Evolutionary conservation across 495 filamentous ascomycete species (phyloP).

Genomic region (Podospora fimiseda): DNA sequence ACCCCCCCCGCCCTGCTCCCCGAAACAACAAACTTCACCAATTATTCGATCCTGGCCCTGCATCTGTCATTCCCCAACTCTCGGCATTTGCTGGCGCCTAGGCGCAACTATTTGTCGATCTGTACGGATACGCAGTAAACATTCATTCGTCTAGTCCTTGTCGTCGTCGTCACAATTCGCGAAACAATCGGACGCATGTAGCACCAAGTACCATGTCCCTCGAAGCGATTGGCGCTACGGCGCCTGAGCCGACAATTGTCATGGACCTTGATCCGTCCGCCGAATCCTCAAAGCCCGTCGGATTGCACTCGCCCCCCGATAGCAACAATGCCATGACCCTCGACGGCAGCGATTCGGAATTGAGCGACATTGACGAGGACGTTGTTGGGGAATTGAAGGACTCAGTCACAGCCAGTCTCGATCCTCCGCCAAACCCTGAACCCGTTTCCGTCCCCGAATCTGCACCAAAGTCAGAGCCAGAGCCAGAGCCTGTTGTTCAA

Average conservation of each 20-base stretch:
- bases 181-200: constrained; percentile 31
- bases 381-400: constrained; percentile 28
- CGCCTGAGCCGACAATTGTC: constrained; percentile 24
- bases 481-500: constrained; percentile 26
- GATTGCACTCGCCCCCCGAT: constrained; percentile 46
- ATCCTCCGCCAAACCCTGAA: constrained; percentile 2
- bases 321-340: constrained; percentile 46
- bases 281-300: constrained; percentile 29
- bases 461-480: constrained; percentile 9
- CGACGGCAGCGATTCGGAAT: constrained; percentile 48
- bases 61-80: constrained; percentile 13
- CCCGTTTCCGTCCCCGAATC: neutral
- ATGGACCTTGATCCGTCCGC: constrained; percentile 16
- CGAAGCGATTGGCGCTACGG: constrained; percentile 35
- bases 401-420: constrained; percentile 10
- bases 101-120: constrained; percentile 8
- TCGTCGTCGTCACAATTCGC: constrained; percentile 16
- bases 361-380: constrained; percentile 51
- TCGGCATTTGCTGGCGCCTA: constrained; percentile 16
- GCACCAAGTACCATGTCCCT: constrained; percentile 30
- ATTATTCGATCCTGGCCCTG: constrained; percentile 16
- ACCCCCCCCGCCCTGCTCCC: constrained; percentile 12
- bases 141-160: neutral
- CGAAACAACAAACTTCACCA: constrained; percentile 16
- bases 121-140: neutral